Evolutionary conservation across 371 early-diverging fungal genomes (phyloP), one percentile per base, ranked within the genome.

Genomic region (Syncephalastrum monosporum): DNA sequence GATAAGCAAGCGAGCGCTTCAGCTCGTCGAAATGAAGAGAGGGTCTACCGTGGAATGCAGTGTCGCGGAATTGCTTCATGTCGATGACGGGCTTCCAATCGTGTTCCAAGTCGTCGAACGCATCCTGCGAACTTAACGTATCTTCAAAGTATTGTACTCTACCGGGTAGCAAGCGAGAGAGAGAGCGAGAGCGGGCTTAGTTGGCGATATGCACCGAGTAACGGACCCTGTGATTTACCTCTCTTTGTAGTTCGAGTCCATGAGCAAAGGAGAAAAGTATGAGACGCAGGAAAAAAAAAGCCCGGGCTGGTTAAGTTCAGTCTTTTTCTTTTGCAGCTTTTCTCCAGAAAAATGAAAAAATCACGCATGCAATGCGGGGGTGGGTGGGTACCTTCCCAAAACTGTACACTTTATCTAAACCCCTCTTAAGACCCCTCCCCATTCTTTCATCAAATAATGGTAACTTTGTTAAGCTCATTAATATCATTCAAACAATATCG

Each of bases 41-140:
- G 5, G 14, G 15, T 55, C 49, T 65, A 79, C 83, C 83, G 59
- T 72, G 59, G 48, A 82, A 72, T 58, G 81, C 79, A 45, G 79
- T 70, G 60, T 81, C 74, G 42, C 74, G 75, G 62, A 82, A 81
- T 14, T 66, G 43, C 42, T 72, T 69, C 66, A 77, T 72, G 48
- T 82, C 79, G 52, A 82, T 81, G 27, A 77, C 61, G 38, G 76
- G 71, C 50, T 65, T 69, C 66, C 71, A 69, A 21, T 60, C 51
- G 7, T 47, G 47, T 10, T 67, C 56, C 27, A 43, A 42, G 41
- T 58, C 63, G 23, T 67, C 52, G 19, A 50, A 55, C 12, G 56
- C 54, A 54, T 65, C 63, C 47, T 71, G 56, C 16, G 50, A 25
- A 56, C 66, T 64, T 23, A 78, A 51, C 25, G 72, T 67, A 15